Evolutionary conservation across 495 filamentous ascomycete species (phyloP), one percentile per base, ranked within the genome.

Genomic region (Friedmanniomyces endolithicus): DNA sequence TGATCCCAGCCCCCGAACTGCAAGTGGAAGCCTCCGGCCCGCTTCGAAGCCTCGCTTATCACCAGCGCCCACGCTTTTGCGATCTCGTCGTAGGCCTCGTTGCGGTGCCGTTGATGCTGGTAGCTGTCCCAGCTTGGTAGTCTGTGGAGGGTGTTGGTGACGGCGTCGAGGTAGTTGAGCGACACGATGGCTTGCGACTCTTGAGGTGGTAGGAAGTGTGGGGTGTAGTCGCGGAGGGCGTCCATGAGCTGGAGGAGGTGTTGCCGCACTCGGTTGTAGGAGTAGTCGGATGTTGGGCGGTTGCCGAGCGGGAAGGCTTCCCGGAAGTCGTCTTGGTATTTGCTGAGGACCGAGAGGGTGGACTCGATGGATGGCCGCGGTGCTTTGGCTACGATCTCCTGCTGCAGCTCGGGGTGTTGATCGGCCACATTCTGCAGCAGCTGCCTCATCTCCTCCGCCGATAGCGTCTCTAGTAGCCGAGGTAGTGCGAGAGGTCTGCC

Each of bases 1-100:
- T 88, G 82, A 62, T 97, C 92, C 92, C 94, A 98, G 25, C 86
- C 86, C 22, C 85, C 89, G 58, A 89, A 87, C 63, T 96, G 90
- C 59, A 98, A 65, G 58, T 85, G 78, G 62, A 97, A 92, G 19
- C 92, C 92, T 37, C 87, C 94, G 6, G 88, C 90, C 50, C 84
- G 75, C 71, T 96, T 96, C 20, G 87, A 81, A 11, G 90, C 89
- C 66, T 97, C 92, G 33, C 81, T 83, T 52, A 98, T 88, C 40
- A 94, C 90, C 64, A 94, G 64, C 27, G 88, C 81, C 92, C 92
- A 98, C 11, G 92, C 94, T 61, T 83, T 85, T 44, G 87, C 83
- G 41, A 98, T 87, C 67, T 96, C 94, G 61, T 98, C 90, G 66
- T 97, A 97, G 14, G 90, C 88, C 58, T 87, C 87, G 57, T 92